A percentile compares a stretch with the other conserved stretches of the same genome.
These are phyloP conservation scores for Tetrapisispora phaffii DNA, from an alignment of 805 yeast species.

Conservation along the genomic window DNA sequence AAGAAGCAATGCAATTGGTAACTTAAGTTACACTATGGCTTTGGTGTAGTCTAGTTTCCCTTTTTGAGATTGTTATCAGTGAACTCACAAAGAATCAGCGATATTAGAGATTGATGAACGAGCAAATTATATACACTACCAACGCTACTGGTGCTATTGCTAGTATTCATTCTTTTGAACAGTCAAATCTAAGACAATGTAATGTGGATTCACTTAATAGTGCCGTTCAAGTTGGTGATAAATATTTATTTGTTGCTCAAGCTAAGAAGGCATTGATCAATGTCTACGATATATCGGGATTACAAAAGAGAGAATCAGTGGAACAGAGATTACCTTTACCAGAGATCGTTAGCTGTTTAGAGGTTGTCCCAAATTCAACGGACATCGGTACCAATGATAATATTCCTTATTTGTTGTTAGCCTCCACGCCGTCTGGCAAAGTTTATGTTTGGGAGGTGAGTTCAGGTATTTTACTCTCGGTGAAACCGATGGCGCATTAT, in stretches of 20 bases:
- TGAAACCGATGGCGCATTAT: conserved; percentile 68
- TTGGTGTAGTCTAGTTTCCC: no score
- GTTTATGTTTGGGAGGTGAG: conserved; percentile 76
- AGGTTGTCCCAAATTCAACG: conserved; percentile 17
- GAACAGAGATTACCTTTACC: conserved; percentile 81
- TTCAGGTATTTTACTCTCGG: conserved; percentile 65
- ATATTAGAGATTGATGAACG: no score
- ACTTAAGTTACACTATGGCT: no score
- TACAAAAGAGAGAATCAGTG: conserved; percentile 37
- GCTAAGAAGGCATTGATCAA: conserved; percentile 65
- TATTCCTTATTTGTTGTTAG: conserved; percentile 64
- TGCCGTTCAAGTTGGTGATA: conserved; percentile 45
- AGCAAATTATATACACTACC: conserved; percentile 26
- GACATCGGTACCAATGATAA: conserved; percentile 6
- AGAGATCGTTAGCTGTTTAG: conserved; percentile 51
- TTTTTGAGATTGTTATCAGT: no score
- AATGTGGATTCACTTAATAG: conserved; percentile 42
- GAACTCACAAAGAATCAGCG: no score
- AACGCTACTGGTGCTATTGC: conserved; percentile 22
- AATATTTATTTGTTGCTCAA: conserved; percentile 53
- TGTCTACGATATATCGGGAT: conserved; percentile 45
- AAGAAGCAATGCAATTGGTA: no score
- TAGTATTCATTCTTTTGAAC: conserved; percentile 24
- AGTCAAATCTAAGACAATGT: conserved; percentile 26
- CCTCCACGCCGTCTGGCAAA: conserved; percentile 47